Conservation (phyloP, 2,329 filamentous ascomycete genomes). For the Botryotinia calthae region DNA sequence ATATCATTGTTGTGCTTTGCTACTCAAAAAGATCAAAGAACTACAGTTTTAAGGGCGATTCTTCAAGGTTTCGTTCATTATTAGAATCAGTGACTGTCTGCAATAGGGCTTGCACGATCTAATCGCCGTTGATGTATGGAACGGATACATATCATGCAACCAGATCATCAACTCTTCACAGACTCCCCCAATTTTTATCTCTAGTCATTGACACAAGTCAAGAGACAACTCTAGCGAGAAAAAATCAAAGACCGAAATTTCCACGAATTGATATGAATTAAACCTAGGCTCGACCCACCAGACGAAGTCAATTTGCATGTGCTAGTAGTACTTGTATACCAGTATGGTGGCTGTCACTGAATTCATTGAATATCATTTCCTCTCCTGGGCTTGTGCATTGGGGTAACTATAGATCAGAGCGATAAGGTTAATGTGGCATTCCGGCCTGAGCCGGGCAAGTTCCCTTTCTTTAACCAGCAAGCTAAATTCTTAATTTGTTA, state of each 20-base stretch:
- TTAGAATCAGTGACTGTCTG: neutral
- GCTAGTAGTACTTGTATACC: neutral
- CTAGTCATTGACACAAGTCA: neutral
- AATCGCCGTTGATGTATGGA: neutral
- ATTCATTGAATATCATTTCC: neutral
- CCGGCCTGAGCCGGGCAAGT: neutral
- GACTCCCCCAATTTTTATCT: neutral
- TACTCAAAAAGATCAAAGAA: neutral
- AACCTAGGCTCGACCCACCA: neutral
- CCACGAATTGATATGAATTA: neutral
- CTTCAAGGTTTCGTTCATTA: neutral
- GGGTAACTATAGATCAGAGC: neutral
- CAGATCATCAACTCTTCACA: neutral
- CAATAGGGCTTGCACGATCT: neutral
- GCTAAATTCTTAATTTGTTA: neutral
- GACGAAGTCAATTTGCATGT: slow-evolving; percentile 5
- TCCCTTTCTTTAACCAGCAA: neutral
- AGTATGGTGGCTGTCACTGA: neutral
- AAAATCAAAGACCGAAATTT: neutral
- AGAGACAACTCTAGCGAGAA: neutral
- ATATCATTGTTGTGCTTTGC: neutral
- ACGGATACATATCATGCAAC: neutral
- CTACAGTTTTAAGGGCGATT: neutral
- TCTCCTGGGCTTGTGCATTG: neutral
- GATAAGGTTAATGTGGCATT: neutral